Evolutionary conservation across 2,329 filamentous ascomycete genomes (phyloP).

Genomic region (Pseudopithomyces chartarum): DNA sequence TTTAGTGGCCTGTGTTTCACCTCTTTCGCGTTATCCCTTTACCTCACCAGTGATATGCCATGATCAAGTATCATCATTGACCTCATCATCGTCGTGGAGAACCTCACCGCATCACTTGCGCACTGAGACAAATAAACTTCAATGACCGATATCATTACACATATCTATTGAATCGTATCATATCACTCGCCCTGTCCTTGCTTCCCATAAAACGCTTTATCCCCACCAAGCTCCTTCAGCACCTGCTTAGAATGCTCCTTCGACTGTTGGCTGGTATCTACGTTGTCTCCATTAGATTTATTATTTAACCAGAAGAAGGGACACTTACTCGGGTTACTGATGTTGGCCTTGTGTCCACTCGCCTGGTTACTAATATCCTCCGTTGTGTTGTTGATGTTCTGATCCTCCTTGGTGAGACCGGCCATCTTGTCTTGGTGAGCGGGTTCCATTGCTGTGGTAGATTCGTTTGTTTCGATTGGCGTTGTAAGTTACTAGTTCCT

Average conservation of each 20-base stretch:
- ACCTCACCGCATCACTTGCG: not conserved
- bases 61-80: not conserved
- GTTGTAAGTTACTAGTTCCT: not conserved
- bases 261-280: slow-evolving; percentile 31
- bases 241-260: slow-evolving; percentile 52
- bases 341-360: slow-evolving; percentile 53
- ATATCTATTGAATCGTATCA: not conserved
- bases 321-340: slow-evolving; percentile 52
- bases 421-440: slow-evolving; percentile 17
- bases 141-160: not conserved
- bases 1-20: too few species aligned
- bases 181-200: slow-evolving; percentile 47
- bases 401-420: slow-evolving; percentile 14
- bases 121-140: not conserved
- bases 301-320: not conserved
- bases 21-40: too few species aligned
- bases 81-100: not conserved
- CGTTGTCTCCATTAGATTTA: not conserved
- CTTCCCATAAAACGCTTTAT: slow-evolving; percentile 51
- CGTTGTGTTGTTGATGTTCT: slow-evolving; percentile 20
- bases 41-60: too few species aligned
- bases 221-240: slow-evolving; percentile 51
- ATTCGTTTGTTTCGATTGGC: not conserved
- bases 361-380: slow-evolving; percentile 22
- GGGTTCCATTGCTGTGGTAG: not conserved